A percentile compares a stretch with the other conserved stretches of the same genome.
phyloP scores from a whole-genome alignment of 805 yeast genomes.

The Torulaspora gathmanii region DNA sequence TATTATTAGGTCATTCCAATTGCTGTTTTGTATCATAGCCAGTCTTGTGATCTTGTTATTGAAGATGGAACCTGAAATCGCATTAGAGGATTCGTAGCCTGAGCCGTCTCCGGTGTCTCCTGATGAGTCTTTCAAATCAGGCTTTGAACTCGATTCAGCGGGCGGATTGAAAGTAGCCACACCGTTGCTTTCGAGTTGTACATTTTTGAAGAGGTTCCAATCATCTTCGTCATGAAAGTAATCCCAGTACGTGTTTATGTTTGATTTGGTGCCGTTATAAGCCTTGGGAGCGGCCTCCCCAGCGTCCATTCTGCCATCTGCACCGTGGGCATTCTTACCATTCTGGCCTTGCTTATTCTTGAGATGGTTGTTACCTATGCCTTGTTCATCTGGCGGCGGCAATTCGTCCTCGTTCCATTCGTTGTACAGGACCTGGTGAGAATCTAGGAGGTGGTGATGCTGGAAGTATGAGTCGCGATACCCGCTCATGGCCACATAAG shows the following conservation, averaged over 20 bases:
- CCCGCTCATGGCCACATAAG: slow-evolving; percentile 7
- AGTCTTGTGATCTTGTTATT: slow-evolving; percentile 14
- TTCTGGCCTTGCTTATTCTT: slow-evolving; percentile 10
- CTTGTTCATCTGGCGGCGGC: slow-evolving; percentile 29
- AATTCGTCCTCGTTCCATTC: slow-evolving; percentile 33
- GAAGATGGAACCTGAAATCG: slow-evolving; percentile 20
- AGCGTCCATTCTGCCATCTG: slow-evolving; percentile 2
- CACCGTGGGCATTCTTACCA: slow-evolving; percentile 1
- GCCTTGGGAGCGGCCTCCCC: slow-evolving; percentile 5
- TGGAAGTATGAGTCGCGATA: slow-evolving; percentile 32
- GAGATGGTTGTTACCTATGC: slow-evolving; percentile 9
- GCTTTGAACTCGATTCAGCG: background rate
- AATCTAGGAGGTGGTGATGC: slow-evolving; percentile 23
- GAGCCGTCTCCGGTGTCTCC: background rate
- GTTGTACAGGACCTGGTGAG: slow-evolving; percentile 27
- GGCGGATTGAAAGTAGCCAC: slow-evolving; percentile 17
- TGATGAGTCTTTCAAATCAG: slow-evolving; percentile 1
- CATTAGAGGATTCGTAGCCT: slow-evolving; percentile 2
- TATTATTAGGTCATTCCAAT: slow-evolving; percentile 17
- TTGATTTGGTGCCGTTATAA: slow-evolving; percentile 4
- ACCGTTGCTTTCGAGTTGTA: slow-evolving; percentile 28
- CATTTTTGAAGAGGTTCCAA: slow-evolving; percentile 28
- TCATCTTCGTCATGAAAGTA: slow-evolving; percentile 33
- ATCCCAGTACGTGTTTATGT: slow-evolving; percentile 29
- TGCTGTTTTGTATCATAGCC: slow-evolving; percentile 16